Percentiles rank a stretch among this genome's conserved stretches.
Evolutionary conservation across 106 monocot genomes (phyloP).

Genomic region (Narthecium ossifragum): DNA sequence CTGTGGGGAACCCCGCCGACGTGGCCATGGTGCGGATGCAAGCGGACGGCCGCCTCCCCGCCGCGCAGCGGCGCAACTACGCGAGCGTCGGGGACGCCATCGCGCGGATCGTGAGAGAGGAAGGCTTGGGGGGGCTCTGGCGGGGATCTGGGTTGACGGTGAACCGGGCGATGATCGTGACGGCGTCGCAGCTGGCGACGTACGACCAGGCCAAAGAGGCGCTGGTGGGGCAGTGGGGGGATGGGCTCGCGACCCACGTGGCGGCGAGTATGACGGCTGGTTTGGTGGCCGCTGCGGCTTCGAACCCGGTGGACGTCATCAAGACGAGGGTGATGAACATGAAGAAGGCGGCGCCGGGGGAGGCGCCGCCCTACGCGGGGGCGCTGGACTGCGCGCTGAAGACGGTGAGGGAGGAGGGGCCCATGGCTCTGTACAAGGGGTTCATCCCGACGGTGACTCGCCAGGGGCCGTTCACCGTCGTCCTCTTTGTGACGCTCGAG

Average conservation of each 20-base stretch:
- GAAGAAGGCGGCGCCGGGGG: too few relatives aligned
- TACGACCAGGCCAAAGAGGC: too few relatives aligned
- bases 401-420: conserved; percentile 33
- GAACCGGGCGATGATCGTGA: conserved; percentile 65
- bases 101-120: conserved; percentile 22
- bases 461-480: conserved; percentile 74
- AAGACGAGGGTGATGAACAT: too few relatives aligned
- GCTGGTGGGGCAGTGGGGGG: conserved; percentile 25
- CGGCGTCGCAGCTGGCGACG: too few relatives aligned
- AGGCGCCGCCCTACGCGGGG: too few relatives aligned
- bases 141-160: conserved; percentile 44
- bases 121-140: conserved; percentile 43
- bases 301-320: conserved; percentile 62
- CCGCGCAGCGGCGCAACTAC: too few relatives aligned
- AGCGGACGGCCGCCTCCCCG: conserved; percentile 65
- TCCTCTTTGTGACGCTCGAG: too few relatives aligned
- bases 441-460: conserved; percentile 51
- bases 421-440: too few relatives aligned
- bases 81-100: conserved; percentile 48
- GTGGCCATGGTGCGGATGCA: conserved; percentile 80
- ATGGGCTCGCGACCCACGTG: conserved; percentile 54
- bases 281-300: conserved; percentile 45
- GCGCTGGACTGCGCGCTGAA: conserved; percentile 60
- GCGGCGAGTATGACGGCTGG: conserved; percentile 43
- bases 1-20: conserved; percentile 66